Base-by-base conservation (phyloP, 768 basidiomycete genomes). In the Tubosaeta brunneosetosa region DNA sequence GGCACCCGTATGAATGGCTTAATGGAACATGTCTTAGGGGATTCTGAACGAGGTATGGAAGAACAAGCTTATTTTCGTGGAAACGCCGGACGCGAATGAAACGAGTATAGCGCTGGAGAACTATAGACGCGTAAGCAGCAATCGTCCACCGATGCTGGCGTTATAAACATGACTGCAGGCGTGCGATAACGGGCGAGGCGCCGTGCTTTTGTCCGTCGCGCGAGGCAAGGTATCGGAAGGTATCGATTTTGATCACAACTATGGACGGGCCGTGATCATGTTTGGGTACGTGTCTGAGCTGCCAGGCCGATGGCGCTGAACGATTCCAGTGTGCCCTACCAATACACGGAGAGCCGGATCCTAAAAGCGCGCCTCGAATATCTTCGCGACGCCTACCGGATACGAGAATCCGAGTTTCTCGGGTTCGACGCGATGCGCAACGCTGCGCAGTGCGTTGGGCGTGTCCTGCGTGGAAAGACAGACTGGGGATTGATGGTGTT, bases 161-260 rank as follows among this genome's bases (percentile, higher is more conserved):
- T 40, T 32, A 32, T 7, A 16, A 44, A 42, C 47, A 12, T 17
- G 36, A 16, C 9, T 34, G 10, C 49, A 95, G 94, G 97, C 97
- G 27, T 99, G 97, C 68, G 93, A 98, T 70, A 99, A 99, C 66
- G 97, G 97, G 38, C 84, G 97, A 46, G 97, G 97, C 2, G 97
- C 97, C 17, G 94, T 98, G 27, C 76, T 99, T 29, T 77, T 99
- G 37, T 97, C 97, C 22, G 97, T 99, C 32, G 97, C 97, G 27
- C 85, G 97, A 75, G 97, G 97, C 3, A 99, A 99, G 69, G 97
- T 99, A 0, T 98, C 97, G 0, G 97, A 99, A 71, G 97, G 97
- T n/a, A 99, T 99, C 63, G 97, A 99, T 83, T 99, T 99, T 64
- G 97, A 99, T 67, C 97, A 99, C 71, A 97, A 99, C 68, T 99